Conservation (phyloP, 495 filamentous ascomycete genomes). For the Penicillium cataractarum region DNA sequence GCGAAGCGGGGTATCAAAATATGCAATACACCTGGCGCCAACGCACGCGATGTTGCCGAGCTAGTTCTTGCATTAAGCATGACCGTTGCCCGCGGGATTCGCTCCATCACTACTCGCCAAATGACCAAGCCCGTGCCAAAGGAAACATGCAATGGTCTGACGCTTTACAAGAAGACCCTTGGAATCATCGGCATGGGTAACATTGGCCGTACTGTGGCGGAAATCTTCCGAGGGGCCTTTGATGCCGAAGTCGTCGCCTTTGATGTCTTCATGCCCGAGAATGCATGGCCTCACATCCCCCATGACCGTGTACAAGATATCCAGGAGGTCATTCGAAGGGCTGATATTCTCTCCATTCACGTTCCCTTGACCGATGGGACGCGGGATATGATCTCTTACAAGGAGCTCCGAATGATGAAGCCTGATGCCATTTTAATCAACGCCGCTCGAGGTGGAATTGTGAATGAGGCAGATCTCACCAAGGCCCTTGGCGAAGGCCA, state of each 20-base stretch:
- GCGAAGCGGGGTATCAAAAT: constrained; percentile 49
- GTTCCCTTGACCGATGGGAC: constrained; percentile 45
- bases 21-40: constrained; percentile 53
- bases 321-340: constrained; percentile 32
- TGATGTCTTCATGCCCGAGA: constrained; percentile 33
- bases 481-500: constrained; percentile 47
- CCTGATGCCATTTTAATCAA: constrained; percentile 57
- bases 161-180: constrained; percentile 35
- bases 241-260: constrained; percentile 37
- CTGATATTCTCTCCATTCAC: constrained; percentile 43
- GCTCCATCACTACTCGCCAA: constrained; percentile 35
- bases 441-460: constrained; percentile 60
- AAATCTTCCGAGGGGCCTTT: constrained; percentile 40
- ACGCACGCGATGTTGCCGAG: constrained; percentile 40
- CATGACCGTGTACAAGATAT: constrained; percentile 31
- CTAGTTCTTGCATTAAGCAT: constrained; percentile 37
- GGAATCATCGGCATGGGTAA: constrained; percentile 48
- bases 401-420: constrained; percentile 54
- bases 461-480: constrained; percentile 56
- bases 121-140: constrained; percentile 33
- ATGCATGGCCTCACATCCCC: constrained; percentile 34
- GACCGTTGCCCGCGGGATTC: constrained; percentile 34
- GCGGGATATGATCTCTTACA: constrained; percentile 46
- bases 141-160: constrained; percentile 37
- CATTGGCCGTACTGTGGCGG: constrained; percentile 37